phyloP scores from a whole-genome alignment of 2,329 filamentous ascomycete species.

The Elsinoe australis region DNA sequence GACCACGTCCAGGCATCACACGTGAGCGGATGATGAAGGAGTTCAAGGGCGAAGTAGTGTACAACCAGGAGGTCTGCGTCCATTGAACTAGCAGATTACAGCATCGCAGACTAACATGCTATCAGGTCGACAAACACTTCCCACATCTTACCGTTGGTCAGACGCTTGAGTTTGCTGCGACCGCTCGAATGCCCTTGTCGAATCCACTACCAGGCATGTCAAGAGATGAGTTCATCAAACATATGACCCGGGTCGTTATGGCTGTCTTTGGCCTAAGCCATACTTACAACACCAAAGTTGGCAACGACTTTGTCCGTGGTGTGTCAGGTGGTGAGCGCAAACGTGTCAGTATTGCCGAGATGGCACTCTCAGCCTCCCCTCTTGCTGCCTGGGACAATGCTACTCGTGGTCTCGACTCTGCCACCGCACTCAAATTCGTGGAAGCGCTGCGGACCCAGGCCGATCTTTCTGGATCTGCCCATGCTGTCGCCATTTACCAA shows the following conservation, averaged over 20 bases:
- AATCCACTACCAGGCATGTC: conserved; percentile 22
- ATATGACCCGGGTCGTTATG: no score
- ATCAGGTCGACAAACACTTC: conserved; percentile 46
- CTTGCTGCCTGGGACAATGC: conserved; percentile 71
- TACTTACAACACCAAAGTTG: conserved; percentile 63
- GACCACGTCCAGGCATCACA: no score
- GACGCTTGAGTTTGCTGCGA: conserved; percentile 49
- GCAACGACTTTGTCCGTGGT: conserved; percentile 67
- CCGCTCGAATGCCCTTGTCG: conserved; percentile 43
- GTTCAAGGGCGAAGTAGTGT: conserved; percentile 41
- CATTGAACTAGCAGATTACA: no score
- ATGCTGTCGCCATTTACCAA: conserved; percentile 53
- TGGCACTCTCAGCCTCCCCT: conserved; percentile 55
- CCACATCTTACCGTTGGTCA: conserved; percentile 49
- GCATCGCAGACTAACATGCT: no score
- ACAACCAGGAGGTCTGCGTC: conserved; percentile 38
- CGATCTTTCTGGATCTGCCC: conserved; percentile 43
- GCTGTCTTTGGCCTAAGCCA: conserved; percentile 47
- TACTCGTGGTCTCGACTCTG: conserved; percentile 65
- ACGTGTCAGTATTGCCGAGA: conserved; percentile 75
- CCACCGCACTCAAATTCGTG: conserved; percentile 48
- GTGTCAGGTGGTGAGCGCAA: conserved; percentile 72
- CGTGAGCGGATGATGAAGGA: conserved; percentile 39
- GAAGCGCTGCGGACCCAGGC: conserved; percentile 41
- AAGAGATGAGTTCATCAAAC: no score